Base-by-base conservation (phyloP, 192 early-diverging fungal species). In the Chytriomyces sp. region DNA sequence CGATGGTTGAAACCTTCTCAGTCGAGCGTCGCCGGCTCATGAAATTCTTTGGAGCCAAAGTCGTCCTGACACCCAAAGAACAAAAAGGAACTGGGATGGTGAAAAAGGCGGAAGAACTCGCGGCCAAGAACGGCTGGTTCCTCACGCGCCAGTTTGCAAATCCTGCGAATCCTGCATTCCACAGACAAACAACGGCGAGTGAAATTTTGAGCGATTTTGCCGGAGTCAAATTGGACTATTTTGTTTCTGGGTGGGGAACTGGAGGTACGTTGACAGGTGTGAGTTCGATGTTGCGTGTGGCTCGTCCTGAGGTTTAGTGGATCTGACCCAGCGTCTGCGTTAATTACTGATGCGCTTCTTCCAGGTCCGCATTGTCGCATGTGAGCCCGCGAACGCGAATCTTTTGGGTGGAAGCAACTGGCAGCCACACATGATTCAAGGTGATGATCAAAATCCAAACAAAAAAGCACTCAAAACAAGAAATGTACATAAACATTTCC, bases 1-100 rank as follows among this genome's bases (percentile, higher is more conserved):
- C 76, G 20, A 84, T 84, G 83, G 75, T 78, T 49, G 81, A 84
- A 76, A 80, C 83, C 7, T 82, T 84, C 71, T 83, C 82, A 3
- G 64, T 82, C 23, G 83, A 84, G 77, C 65, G 82, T 28, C 35
- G 81, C 13, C 81, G 80, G 45, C n/a, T 83, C 23, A 83, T 83
- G 81, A 83, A 83, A 45, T 81, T 76, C 60, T 69, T 83, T 45
- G 82, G 82, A 18, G 82, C 81, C 45, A 77, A 80, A 44, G 79
- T 83, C 11, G 72, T 83, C 68, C 70, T 83, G 48, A 83, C 82
- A 18, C 77, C 82, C 61, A 82, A 82, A 64, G 81, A 83, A 44
- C 68, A 77, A 11, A 80, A 79, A 45, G 81, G 79, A 46, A 69
- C 57, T 28, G 82, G 82, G 2, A 82, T 82, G 77, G 81, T 83